Evolutionary conservation across 2,329 filamentous ascomycete genomes (phyloP).

Genomic region (Aspergillus bombycis): DNA sequence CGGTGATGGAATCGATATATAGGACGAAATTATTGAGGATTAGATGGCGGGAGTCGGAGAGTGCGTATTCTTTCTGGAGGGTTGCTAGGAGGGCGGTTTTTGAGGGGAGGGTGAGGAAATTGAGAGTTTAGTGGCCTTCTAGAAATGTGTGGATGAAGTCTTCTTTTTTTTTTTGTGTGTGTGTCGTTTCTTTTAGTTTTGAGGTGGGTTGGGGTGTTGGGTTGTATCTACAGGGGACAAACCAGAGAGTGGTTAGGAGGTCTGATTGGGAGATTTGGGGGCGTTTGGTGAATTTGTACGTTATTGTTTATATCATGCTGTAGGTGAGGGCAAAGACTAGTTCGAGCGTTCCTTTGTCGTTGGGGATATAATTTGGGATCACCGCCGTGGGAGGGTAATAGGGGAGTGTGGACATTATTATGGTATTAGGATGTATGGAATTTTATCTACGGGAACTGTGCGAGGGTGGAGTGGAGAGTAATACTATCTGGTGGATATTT

Average conservation of each 20-base stretch:
- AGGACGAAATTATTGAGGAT: no score
- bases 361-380: slow-evolving; percentile 17
- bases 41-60: no score
- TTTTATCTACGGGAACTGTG: no score
- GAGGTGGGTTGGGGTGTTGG: no score
- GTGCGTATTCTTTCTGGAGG: no score
- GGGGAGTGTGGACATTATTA: slow-evolving; percentile 1
- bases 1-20: no score
- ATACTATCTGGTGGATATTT: background rate
- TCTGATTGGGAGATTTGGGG: slow-evolving; percentile 10
- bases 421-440: background rate
- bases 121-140: no score
- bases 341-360: slow-evolving; percentile 7
- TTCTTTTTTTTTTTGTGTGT: no score
- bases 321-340: slow-evolving; percentile 11
- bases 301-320: background rate
- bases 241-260: slow-evolving; percentile 11
- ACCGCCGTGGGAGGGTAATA: slow-evolving; percentile 15
- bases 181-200: no score
- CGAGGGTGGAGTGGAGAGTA: background rate
- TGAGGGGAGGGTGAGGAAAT: no score
- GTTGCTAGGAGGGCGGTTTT: no score
- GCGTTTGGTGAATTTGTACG: slow-evolving; percentile 7
- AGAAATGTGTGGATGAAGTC: no score
- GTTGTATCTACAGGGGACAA: slow-evolving; percentile 11